Percentiles rank a stretch among this genome's conserved stretches.
Conservation (phyloP, 163 green algal species). For the Scenedesmus sp. region DNA sequence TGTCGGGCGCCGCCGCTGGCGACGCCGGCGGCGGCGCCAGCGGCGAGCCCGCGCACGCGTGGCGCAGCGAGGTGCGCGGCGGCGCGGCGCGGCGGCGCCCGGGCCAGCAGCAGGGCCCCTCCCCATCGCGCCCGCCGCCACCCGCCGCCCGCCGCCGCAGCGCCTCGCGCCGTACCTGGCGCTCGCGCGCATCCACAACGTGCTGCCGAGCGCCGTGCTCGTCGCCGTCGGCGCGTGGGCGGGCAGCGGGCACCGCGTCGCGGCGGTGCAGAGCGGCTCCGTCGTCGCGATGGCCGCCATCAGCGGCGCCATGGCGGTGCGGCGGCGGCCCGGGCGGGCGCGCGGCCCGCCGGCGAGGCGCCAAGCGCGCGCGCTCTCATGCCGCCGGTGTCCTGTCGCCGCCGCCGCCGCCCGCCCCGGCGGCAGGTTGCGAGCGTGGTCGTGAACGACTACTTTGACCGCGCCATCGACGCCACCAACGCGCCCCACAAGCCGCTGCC, state of each 20-base stretch:
- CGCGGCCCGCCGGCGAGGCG: background rate
- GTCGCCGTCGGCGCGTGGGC: conserved; percentile 68
- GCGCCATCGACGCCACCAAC: conserved; percentile 64
- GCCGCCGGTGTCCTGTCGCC: conserved; percentile 22
- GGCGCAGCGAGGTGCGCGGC: conserved; percentile 5
- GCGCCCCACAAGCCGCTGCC: conserved; percentile 65
- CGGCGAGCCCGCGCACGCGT: no score
- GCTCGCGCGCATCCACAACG: conserved; percentile 69
- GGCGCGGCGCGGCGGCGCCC: background rate
- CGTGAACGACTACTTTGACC: conserved; percentile 85
- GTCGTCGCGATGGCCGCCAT: conserved; percentile 60
- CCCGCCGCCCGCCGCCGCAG: conserved; percentile 16
- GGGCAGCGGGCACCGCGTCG: conserved; percentile 34
- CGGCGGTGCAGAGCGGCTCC: conserved; percentile 27
- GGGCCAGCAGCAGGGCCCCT: background rate
- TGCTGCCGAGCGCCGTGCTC: conserved; percentile 62
- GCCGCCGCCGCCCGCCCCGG: no score
- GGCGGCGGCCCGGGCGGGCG: no score
- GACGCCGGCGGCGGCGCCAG: background rate
- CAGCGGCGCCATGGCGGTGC: conserved; percentile 57
- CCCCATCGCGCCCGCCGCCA: no score
- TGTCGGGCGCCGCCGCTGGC: background rate
- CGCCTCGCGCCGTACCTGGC: conserved; percentile 23
- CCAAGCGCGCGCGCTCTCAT: background rate
- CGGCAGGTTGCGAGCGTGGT: conserved; percentile 66